Evolutionary conservation across 1,284 basidiomycete genomes (phyloP), one percentile per base, ranked within the genome.

Genomic region (Pseudozyma sp.): DNA sequence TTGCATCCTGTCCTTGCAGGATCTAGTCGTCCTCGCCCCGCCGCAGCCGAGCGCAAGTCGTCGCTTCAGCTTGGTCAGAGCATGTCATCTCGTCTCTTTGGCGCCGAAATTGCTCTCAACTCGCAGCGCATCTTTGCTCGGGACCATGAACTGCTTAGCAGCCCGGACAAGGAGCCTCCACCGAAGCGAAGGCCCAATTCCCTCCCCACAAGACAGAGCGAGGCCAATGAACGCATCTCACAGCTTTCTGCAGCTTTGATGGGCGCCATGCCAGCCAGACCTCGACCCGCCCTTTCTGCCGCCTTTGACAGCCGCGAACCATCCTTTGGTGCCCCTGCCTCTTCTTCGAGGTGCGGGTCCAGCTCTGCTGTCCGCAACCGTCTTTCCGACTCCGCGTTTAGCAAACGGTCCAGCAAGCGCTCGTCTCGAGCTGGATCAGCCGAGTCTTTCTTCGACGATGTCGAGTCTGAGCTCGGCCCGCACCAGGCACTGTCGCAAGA

Each of bases 31-130:
- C 31, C 62, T 6, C 43, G 62, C 10, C 68, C 57, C 11, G 14
- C 50, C n/a, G 61, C 62, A 34, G 44, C 60, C 2, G 61, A 70
- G 43, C 60, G 70, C 45, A 67, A 64, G 34, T 68, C 61, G 13
- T 60, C 61, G 16, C 59, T 64, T 13, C 64, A 73, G 34, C 54
- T 68, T 7, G 61, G 52, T 4, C 55, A 65, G 38, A 43, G 50
- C 52, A 70, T 70, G 65, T 66, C 62, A 34, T 74, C 64, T 21
- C 62, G 80, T 36, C 65, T 80, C 40, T 81, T 81, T 58, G 80
- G 78, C 34, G 79, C 76, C 13, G 77, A 80, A 61, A 67, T 81
- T 58, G 71, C 78, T 11, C 57, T 80, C 61, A 80, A 80, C 50
- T 63, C 63, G 9, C 61, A 64, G 10, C 54, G 50, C 43, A 67